These are phyloP conservation scores for Ogataea populi-albae DNA, from an alignment of 805 yeast genomes.

Conservation along the genomic window DNA sequence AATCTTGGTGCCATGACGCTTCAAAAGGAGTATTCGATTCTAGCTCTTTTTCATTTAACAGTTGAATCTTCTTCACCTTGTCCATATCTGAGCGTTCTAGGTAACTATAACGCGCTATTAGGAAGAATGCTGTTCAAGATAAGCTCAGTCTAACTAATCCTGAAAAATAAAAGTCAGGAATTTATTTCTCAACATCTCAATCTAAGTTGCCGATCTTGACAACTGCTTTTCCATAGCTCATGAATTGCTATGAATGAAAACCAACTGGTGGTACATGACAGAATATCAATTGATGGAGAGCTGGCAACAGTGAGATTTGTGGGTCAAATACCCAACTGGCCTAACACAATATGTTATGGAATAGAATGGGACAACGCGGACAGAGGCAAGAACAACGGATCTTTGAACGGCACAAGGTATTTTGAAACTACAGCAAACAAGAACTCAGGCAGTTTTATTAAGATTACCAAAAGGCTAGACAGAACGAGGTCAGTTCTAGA, in stretches of 20 bases:
- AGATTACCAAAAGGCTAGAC: conserved; percentile 33
- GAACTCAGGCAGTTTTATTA: conserved; percentile 64
- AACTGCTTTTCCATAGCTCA: too few relatives aligned
- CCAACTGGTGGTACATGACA: conserved; percentile 11
- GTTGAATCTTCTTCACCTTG: conserved; percentile 38
- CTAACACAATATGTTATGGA: conserved; percentile 55
- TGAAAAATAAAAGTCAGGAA: too few relatives aligned
- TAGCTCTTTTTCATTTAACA: conserved; percentile 66
- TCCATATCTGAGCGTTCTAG: too few relatives aligned
- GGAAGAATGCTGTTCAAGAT: too few relatives aligned
- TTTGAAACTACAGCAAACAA: conserved; percentile 40
- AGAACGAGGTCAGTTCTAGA: conserved; percentile 35
- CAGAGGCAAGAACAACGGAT: conserved; percentile 76
- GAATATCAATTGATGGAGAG: conserved; percentile 40
- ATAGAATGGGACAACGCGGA: conserved; percentile 78
- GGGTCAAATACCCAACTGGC: conserved; percentile 68
- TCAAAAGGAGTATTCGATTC: conserved; percentile 51
- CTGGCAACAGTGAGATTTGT: conserved; percentile 61
- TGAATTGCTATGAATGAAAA: too few relatives aligned
- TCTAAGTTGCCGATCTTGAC: too few relatives aligned
- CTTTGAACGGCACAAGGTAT: conserved; percentile 49
- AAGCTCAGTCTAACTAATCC: too few relatives aligned
- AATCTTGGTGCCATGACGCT: conserved; percentile 91
- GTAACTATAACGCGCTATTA: too few relatives aligned
- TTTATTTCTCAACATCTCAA: too few relatives aligned